Conservation (phyloP, 306 rosid genomes). For the Vachellia collinsii region DNA sequence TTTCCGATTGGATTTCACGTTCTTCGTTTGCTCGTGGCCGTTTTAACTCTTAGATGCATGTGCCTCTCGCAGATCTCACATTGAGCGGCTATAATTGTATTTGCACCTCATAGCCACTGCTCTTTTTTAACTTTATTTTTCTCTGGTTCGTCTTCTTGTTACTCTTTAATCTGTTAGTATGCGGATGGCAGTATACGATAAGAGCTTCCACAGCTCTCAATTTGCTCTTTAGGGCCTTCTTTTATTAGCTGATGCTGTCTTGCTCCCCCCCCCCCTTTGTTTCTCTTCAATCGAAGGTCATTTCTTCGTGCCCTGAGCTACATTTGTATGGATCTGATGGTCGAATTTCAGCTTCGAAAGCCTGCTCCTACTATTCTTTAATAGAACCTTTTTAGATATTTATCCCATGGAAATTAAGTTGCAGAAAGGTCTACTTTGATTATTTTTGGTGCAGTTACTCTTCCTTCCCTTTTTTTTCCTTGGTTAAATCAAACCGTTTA, state of each 20-base stretch:
- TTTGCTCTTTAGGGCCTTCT: constrained; percentile 16
- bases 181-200: background rate
- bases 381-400: background rate
- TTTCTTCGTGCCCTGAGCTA: constrained; percentile 12
- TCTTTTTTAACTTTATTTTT: background rate
- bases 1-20: constrained; percentile 27
- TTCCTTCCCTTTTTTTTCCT: background rate
- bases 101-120: background rate
- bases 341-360: constrained; percentile 30
- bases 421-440: constrained; percentile 5
- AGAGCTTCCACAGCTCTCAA: background rate
- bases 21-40: constrained; percentile 19
- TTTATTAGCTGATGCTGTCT: background rate
- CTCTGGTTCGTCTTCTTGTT: constrained; percentile 15
- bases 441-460: background rate
- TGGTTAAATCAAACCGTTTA: background rate
- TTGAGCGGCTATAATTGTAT: constrained; percentile 9
- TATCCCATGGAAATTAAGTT: constrained; percentile 15
- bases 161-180: background rate
- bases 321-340: constrained; percentile 39
- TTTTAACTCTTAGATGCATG: constrained; percentile 19
- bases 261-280: background rate
- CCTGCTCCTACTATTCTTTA: constrained; percentile 14
- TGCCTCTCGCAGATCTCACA: constrained; percentile 48
- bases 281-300: background rate